Base-by-base conservation (phyloP, 2,329 filamentous ascomycete genomes). In the Pestalotiopsis sp. region DNA sequence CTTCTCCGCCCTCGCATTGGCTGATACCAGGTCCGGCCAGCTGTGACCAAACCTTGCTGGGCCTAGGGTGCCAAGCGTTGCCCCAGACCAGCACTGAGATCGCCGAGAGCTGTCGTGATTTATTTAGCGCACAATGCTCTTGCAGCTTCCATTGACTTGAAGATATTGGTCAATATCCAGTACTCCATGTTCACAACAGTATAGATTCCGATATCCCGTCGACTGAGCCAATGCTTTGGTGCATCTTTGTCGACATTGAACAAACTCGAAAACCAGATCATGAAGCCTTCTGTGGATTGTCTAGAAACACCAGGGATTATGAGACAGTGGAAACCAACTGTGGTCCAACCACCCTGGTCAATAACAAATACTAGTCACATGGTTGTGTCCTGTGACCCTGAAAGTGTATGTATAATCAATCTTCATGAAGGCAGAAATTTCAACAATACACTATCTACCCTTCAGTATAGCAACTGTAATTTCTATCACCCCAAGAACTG, bases 281-380 rank as follows among this genome's bases (percentile, higher is more conserved):
- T 36, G 31, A 36, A 36, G 31, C 31, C 1, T 2, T 36, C 31
- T 36, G 31, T 36, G 31, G 31, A 36, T 36, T 36, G 6, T 36
- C 31, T 36, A 7, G 31, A 36, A 52, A 52, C 17, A n/a, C 17
- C 45, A 52, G 17, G 45, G 45, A 52, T 52, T 20, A 17, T 52
- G 45, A 52, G 45, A 52, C 45, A 52, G 14, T 52, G 45, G 45
- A n/a, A n/a, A 52, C 45, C 45, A n/a, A 52, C n/a, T 52, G n/a
- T 52, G 45, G 45, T 52, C 45, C 45, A 23, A 52, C 17, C 17
- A 52, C n/a, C 17, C 31, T 7, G n/a, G 45, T 52, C 17, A 52
- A n/a, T 9, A n/a, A 9, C 7, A 9, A 36, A 36, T 36, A 36
- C 31, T 36, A n/a, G 45, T 52, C 45, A 68, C 68, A 62, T 69